phyloP scores from a whole-genome alignment of 331 rosid species.

The Acacia pycnantha region DNA sequence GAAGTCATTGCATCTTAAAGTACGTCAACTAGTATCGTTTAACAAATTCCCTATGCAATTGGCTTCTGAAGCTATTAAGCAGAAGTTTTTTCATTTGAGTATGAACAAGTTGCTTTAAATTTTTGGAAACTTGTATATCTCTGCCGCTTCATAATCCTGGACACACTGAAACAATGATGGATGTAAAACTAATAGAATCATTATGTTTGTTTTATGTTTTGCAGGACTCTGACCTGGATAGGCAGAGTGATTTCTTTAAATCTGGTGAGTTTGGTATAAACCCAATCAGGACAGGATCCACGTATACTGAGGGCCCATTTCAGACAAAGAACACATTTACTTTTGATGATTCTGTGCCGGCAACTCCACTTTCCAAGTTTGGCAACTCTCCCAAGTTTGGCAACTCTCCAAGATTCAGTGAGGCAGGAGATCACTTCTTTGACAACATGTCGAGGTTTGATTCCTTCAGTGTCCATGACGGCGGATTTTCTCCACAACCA shows the following conservation, averaged over 20 bases:
- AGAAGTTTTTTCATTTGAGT: neutral
- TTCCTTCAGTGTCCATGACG: conserved; percentile 72
- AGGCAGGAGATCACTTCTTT: conserved; percentile 81
- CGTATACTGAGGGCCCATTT: conserved; percentile 54
- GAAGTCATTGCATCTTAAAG: neutral
- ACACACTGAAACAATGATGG: neutral
- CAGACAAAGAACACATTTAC: conserved; percentile 68
- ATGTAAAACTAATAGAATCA: conserved; percentile 27
- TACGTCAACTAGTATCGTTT: neutral
- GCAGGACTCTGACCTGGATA: conserved; percentile 65
- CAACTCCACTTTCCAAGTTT: conserved; percentile 80
- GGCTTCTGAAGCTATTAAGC: neutral
- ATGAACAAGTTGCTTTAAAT: conserved; percentile 28
- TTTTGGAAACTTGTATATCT: conserved; percentile 11
- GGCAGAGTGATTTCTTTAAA: conserved; percentile 62
- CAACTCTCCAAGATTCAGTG: conserved; percentile 88
- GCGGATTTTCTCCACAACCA: conserved; percentile 59
- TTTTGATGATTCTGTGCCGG: conserved; percentile 94
- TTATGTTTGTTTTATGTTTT: conserved; percentile 35
- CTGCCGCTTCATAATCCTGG: conserved; percentile 8
- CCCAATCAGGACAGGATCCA: conserved; percentile 71
- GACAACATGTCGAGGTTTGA: conserved; percentile 85
- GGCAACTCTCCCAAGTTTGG: conserved; percentile 81
- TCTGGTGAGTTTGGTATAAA: conserved; percentile 65
- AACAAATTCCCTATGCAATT: neutral